Evolutionary conservation across 2,329 filamentous ascomycete genomes (phyloP), one percentile per base, ranked within the genome.

Genomic region (Fusarium sp.): DNA sequence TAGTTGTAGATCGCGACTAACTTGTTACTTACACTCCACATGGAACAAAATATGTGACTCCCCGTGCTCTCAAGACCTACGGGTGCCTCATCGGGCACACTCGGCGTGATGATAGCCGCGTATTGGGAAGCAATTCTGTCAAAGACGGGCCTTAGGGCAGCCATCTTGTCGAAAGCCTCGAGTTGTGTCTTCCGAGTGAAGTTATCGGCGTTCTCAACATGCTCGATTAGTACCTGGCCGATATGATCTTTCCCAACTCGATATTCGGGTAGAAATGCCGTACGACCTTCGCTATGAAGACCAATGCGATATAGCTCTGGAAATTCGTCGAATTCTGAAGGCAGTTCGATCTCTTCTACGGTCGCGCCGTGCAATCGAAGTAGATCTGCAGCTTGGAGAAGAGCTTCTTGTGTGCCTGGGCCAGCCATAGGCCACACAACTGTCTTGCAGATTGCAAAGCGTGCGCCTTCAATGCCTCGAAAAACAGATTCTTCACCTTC

Each of bases 1-100:
- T 20, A 19, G 9, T 19, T 15, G 13, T 33, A 24, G 14, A 15
- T 17, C 9, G 26, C 6, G 39, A 8, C 7, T 6, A 4, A 15
- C 7, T 3, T 11, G n/a, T 35, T 39, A 71, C 83, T 75, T 65
- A 86, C 84, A 45, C 85, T 86, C 86, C 85, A 87, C 5, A 83
- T 81, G 26, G 75, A 73, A 70, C 84, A 85, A 65, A 87, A 87
- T 3, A 77, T 81, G 28, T 86, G 81, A 67, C 81, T 86, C 0
- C 89, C 89, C 0, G 88, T 91, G 58, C 76, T 82, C 22, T 80
- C 79, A 1, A 75, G 49, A 4, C 88, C 89, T 3, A 83, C 56
- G 0, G 89, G 87, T 0, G 89, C 89, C 70, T 89, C 88, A 59
- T 89, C 89, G 0, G 83, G 74, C 0, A 84, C 86, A 68, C 87